phyloP scores from a whole-genome alignment of 805 yeast species.

The Candida tammaniensis region DNA sequence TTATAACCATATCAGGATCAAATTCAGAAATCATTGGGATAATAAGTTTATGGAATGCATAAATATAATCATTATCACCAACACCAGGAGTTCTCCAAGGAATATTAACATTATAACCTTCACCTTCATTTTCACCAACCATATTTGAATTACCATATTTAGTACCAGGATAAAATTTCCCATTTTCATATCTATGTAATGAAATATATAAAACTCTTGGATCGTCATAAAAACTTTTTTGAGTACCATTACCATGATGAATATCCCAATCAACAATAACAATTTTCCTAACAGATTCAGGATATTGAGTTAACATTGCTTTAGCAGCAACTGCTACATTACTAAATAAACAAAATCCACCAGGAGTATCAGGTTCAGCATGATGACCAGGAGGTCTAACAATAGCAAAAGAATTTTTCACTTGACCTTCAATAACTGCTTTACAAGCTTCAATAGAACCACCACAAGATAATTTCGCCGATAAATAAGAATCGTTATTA shows the following conservation, averaged over 20 bases:
- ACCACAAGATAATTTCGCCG: slow-evolving; percentile 93
- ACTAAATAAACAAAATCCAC: slow-evolving; percentile 94
- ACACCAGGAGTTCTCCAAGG: slow-evolving; percentile 94
- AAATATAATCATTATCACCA: slow-evolving; percentile 92
- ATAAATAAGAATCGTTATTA: slow-evolving; percentile 81
- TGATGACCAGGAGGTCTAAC: slow-evolving; percentile 99
- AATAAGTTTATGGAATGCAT: slow-evolving; percentile 82
- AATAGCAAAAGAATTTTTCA: slow-evolving; percentile 88
- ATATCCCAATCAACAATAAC: slow-evolving; percentile 96
- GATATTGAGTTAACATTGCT: slow-evolving; percentile 74
- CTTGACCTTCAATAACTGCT: slow-evolving; percentile 90
- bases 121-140: slow-evolving; percentile 83
- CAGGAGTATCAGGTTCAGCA: slow-evolving; percentile 96
- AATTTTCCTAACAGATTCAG: slow-evolving; percentile 82
- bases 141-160: slow-evolving; percentile 77
- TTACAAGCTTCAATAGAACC: slow-evolving; percentile 96
- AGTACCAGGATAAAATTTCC: slow-evolving; percentile 92
- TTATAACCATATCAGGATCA: slow-evolving; percentile 87
- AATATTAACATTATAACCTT: slow-evolving; percentile 82
- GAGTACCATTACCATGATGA: slow-evolving; percentile 99
- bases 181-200: slow-evolving; percentile 88
- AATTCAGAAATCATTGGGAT: slow-evolving; percentile 89
- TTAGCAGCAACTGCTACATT: slow-evolving; percentile 98
- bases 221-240: slow-evolving; percentile 83
- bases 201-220: slow-evolving; percentile 90